Evolutionary conservation across 805 yeast species (phyloP).

Genomic region (Lipomyces chichibuensis): DNA sequence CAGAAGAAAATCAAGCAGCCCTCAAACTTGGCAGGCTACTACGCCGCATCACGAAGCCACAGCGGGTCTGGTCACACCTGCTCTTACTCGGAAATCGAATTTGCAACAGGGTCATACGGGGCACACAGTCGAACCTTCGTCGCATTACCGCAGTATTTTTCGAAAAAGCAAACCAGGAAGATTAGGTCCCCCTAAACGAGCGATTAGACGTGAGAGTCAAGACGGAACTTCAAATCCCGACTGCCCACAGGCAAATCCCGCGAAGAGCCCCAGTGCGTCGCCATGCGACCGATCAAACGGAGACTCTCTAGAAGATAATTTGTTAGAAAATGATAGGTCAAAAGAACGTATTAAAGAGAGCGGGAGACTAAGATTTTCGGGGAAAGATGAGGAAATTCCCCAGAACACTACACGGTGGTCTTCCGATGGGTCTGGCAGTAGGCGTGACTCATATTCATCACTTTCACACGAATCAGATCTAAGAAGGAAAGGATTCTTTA

Average conservation of each 20-base stretch:
- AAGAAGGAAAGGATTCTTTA: slow-evolving; percentile 1
- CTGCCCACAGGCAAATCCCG: neutral
- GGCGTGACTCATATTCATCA: neutral
- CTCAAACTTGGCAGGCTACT: slow-evolving; percentile 25
- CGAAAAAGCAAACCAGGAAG: slow-evolving; percentile 42
- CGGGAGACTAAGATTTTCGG: slow-evolving; percentile 21
- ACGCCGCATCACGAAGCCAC: slow-evolving; percentile 12
- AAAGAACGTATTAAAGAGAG: neutral
- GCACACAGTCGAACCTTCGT: slow-evolving; percentile 31
- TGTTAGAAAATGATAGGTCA: neutral
- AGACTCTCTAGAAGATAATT: neutral
- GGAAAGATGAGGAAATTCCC: slow-evolving; percentile 37
- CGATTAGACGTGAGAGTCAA: slow-evolving; percentile 35
- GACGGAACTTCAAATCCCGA: slow-evolving; percentile 21
- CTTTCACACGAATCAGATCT: slow-evolving; percentile 2
- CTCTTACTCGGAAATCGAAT: slow-evolving; percentile 27
- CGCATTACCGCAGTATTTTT: slow-evolving; percentile 41
- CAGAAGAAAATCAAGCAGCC: neutral
- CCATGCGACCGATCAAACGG: neutral
- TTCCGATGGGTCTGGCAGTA: slow-evolving; percentile 10
- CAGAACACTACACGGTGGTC: slow-evolving; percentile 24
- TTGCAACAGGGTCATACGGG: slow-evolving; percentile 37
- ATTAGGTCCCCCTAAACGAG: slow-evolving; percentile 48
- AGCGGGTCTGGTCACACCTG: slow-evolving; percentile 25
- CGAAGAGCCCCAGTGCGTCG: slow-evolving; percentile 12